Conservation (phyloP, 2,329 filamentous ascomycete species). For the Talaromyces sp. region DNA sequence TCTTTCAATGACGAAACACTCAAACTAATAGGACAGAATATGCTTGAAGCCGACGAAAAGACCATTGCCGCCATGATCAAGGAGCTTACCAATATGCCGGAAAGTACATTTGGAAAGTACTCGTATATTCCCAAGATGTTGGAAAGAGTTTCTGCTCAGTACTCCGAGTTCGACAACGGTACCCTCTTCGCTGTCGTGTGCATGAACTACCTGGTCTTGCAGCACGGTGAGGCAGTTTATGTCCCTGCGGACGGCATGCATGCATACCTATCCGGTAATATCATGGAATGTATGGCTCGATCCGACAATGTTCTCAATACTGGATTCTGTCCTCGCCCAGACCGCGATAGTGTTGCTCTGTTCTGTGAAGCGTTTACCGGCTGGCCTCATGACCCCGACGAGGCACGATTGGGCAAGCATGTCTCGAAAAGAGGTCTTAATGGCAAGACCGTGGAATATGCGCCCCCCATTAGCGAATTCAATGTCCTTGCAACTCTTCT, state of each 20-base stretch:
- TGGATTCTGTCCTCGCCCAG: conserved; percentile 67
- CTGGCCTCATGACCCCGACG: conserved; percentile 55
- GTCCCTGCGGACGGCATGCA: conserved; percentile 73
- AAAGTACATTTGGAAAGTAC: conserved; percentile 50
- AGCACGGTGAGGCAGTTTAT: conserved; percentile 64
- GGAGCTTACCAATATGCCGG: conserved; percentile 49
- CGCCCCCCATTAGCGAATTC: conserved; percentile 69
- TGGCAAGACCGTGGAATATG: conserved; percentile 62
- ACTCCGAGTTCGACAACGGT: conserved; percentile 62
- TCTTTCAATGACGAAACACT: conserved; percentile 58
- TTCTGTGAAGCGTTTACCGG: conserved; percentile 65
- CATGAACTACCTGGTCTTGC: conserved; percentile 70
- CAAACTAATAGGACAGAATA: conserved; percentile 52
- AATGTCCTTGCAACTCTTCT: conserved; percentile 62
- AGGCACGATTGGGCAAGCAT: conserved; percentile 54
- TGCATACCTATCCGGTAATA: conserved; percentile 69
- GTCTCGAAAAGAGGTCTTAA: conserved; percentile 52
- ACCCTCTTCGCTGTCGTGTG: conserved; percentile 65
- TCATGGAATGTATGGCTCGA: conserved; percentile 75
- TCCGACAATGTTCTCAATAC: conserved; percentile 72
- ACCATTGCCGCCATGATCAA: conserved; percentile 54
- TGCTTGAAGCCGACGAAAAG: conserved; percentile 53
- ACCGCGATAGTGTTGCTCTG: conserved; percentile 61
- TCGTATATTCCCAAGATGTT: conserved; percentile 63
- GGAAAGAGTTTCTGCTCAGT: conserved; percentile 62